Evolutionary conservation across 2,329 filamentous ascomycete species (phyloP).

Genomic region (Xylariales sp.): DNA sequence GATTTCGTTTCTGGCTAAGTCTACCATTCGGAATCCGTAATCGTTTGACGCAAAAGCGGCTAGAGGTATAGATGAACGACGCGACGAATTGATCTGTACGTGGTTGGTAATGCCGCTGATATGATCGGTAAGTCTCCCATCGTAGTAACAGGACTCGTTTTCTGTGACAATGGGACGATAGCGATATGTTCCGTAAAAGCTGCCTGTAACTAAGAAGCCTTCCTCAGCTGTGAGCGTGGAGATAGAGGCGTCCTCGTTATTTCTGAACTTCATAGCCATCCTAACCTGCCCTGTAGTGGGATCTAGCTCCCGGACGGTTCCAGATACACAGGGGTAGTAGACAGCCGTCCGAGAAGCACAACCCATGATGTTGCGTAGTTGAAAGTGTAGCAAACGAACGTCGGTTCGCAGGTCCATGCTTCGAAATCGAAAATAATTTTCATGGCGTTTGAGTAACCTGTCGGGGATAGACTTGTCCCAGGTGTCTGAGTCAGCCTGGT

Average conservation of each 20-base stretch:
- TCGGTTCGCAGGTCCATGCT: conserved; percentile 66
- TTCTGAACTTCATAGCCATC: conserved; percentile 57
- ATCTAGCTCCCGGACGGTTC: conserved; percentile 64
- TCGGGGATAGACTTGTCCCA: conserved; percentile 52
- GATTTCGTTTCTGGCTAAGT: conserved; percentile 69
- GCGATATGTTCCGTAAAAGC: conserved; percentile 67
- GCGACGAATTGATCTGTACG: conserved; percentile 66
- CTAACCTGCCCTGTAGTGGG: conserved; percentile 60
- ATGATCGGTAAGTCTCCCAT: conserved; percentile 62
- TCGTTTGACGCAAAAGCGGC: conserved; percentile 75
- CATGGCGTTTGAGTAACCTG: conserved; percentile 52
- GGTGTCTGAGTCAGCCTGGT: conserved; percentile 59
- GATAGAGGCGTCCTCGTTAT: conserved; percentile 55
- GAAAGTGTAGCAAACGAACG: conserved; percentile 71
- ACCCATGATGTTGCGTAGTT: conserved; percentile 71
- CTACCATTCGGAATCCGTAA: conserved; percentile 66
- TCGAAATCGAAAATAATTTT: conserved; percentile 69
- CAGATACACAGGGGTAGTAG: conserved; percentile 64
- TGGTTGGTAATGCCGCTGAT: conserved; percentile 73
- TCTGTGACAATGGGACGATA: conserved; percentile 60
- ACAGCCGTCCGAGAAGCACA: conserved; percentile 65
- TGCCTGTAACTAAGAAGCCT: conserved; percentile 69
- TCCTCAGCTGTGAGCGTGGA: conserved; percentile 64
- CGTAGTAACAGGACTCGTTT: conserved; percentile 50
- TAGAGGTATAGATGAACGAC: conserved; percentile 63